A percentile compares a stretch with the other conserved stretches of the same genome.
phyloP scores from a whole-genome alignment of 106 monocot species.

The Narthecium ossifragum region DNA sequence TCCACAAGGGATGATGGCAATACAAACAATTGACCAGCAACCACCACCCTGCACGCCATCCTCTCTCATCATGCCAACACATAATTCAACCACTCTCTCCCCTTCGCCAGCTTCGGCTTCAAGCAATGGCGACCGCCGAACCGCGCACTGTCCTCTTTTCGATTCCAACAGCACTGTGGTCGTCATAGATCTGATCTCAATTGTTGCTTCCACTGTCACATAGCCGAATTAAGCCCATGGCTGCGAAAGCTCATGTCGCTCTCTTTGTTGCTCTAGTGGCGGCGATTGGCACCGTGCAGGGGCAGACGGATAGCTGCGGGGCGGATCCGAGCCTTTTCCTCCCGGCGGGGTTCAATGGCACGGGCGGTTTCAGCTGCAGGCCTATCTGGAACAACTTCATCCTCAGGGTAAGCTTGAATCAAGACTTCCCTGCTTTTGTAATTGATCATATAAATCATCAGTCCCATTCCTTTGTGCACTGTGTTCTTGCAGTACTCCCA shows the following conservation, averaged over 20 bases:
- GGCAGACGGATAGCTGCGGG: slow-evolving; percentile 36
- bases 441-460: neutral
- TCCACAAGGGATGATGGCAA: too few relatives aligned
- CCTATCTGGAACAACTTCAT: slow-evolving; percentile 71
- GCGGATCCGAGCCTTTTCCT: slow-evolving; percentile 25
- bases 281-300: slow-evolving; percentile 1
- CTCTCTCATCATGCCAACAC: neutral
- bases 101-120: neutral
- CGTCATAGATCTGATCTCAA: neutral
- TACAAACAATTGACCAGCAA: too few relatives aligned
- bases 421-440: neutral
- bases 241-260: neutral
- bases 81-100: too few relatives aligned
- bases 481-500: slow-evolving; percentile 44
- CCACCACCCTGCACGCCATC: neutral
- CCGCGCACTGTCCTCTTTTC: neutral
- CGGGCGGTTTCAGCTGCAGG: slow-evolving; percentile 38
- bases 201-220: too few relatives aligned
- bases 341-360: slow-evolving; percentile 24
- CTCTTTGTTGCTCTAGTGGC: neutral
- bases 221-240: neutral
- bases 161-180: neutral
- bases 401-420: slow-evolving; percentile 35
- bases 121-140: slow-evolving; percentile 7
- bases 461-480: neutral